Evolutionary conservation across 2,329 filamentous ascomycete genomes (phyloP).

Genomic region (Xylaria sp.): DNA sequence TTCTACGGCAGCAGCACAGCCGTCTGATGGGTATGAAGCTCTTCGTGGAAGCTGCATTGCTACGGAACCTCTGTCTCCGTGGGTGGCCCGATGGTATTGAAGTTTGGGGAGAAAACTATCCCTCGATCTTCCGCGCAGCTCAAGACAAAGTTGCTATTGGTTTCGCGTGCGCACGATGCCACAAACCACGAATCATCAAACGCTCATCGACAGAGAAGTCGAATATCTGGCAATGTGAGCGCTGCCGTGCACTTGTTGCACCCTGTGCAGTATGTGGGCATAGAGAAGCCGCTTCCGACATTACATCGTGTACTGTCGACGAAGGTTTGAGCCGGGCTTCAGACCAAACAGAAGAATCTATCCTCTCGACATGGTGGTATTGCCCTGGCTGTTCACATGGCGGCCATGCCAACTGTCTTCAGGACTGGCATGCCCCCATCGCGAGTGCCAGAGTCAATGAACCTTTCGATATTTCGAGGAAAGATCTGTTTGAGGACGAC

Average conservation of each 20-base stretch:
- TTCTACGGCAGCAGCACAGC: conserved; percentile 55
- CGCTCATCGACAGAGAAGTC: conserved; percentile 38
- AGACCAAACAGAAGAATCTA: conserved; percentile 22
- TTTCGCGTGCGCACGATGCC: conserved; percentile 51
- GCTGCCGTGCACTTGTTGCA: conserved; percentile 48
- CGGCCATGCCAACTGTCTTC: conserved; percentile 55
- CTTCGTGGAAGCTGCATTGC: conserved; percentile 55
- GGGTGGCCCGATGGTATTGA: conserved; percentile 50
- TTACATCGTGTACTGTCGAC: conserved; percentile 22
- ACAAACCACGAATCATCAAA: conserved; percentile 51
- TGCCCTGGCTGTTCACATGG: conserved; percentile 59
- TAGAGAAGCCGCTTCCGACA: conserved; percentile 40
- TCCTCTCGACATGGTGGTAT: conserved; percentile 54
- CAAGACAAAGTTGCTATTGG: conserved; percentile 51
- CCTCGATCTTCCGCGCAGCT: conserved; percentile 47
- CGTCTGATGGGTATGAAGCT: conserved; percentile 55
- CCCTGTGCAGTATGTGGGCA: conserved; percentile 57
- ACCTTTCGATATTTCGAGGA: conserved; percentile 2
- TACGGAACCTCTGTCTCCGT: conserved; percentile 56
- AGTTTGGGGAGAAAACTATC: conserved; percentile 51
- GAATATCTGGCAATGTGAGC: conserved; percentile 54
- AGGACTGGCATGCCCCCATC: conserved; percentile 50
- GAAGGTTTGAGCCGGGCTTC: conserved; percentile 20
- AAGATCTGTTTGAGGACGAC: conserved; percentile 21
- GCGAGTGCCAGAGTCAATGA: conserved; percentile 4